A percentile compares a stretch with the other conserved stretches of the same genome.
Conservation (phyloP, 768 basidiomycete genomes). For the Suillus subaureus region DNA sequence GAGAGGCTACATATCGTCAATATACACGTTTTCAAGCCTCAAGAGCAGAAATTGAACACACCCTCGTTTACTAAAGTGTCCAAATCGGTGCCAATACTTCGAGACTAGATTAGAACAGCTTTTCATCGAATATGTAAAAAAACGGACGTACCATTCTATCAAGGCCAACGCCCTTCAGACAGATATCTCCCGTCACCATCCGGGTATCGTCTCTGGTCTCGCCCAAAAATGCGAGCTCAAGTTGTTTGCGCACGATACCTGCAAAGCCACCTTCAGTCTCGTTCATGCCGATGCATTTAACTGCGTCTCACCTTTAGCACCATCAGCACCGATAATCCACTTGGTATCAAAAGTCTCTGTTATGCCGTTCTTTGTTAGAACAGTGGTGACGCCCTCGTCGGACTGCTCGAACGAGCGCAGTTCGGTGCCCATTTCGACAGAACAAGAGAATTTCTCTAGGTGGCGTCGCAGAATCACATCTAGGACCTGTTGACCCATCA, state of each 20-base stretch:
- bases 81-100: constrained; percentile 53
- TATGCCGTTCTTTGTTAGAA: constrained; percentile 4
- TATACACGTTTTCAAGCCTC: not conserved
- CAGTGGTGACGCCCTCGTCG: constrained; percentile 31
- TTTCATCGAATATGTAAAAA: not conserved
- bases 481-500: constrained; percentile 21
- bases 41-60: not conserved
- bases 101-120: not conserved
- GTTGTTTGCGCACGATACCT: constrained; percentile 13
- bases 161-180: constrained; percentile 37
- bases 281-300: not conserved
- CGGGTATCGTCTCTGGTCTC: constrained; percentile 31
- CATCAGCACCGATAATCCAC: constrained; percentile 20
- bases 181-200: constrained; percentile 37
- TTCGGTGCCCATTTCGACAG: constrained; percentile 39
- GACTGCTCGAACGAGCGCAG: constrained; percentile 37
- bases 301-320: constrained; percentile 18
- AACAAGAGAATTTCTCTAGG: constrained; percentile 16
- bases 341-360: constrained; percentile 7
- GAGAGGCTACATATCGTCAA: constrained; percentile 27
- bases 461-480: constrained; percentile 24
- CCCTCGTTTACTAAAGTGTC: constrained; percentile 25
- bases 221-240: constrained; percentile 22
- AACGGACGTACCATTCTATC: constrained; percentile 36
- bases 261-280: not conserved